Conservation (phyloP, 305 asterid species). For the Solanum hybrid region DNA sequence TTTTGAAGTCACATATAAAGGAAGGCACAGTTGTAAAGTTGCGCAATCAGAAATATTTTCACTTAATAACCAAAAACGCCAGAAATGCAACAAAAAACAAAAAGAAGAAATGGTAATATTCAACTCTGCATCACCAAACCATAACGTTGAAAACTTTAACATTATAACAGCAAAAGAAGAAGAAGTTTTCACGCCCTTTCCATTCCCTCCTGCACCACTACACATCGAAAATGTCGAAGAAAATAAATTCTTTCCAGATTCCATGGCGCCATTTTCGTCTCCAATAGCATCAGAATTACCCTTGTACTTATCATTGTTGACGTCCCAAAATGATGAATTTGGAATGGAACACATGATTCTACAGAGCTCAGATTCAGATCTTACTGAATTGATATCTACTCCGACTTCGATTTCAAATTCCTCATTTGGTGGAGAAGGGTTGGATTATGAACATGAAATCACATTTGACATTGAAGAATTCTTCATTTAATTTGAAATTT, state of each 20-base stretch:
- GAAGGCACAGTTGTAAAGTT: slow-evolving; percentile 48
- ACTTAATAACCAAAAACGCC: not conserved
- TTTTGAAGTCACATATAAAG: slow-evolving; percentile 52
- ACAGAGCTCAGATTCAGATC: slow-evolving; percentile 30
- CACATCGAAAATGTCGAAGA: not conserved
- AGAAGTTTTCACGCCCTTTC: not conserved
- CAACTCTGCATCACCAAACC: not conserved
- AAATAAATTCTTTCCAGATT: not conserved
- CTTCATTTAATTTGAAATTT: not conserved
- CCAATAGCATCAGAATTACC: slow-evolving; percentile 23
- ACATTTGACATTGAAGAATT: not conserved
- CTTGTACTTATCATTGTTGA: not conserved
- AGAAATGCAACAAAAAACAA: not conserved
- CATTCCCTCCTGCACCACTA: not conserved
- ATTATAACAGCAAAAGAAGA: not conserved
- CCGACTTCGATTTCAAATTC: slow-evolving; percentile 18
- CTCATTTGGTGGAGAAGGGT: slow-evolving; percentile 17
- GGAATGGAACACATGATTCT: slow-evolving; percentile 14
- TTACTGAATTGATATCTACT: slow-evolving; percentile 33
- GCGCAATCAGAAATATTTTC: not conserved
- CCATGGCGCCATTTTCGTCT: slow-evolving; percentile 10
- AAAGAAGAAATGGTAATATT: not conserved
- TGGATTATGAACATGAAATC: slow-evolving; percentile 6
- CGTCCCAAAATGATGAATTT: slow-evolving; percentile 2
- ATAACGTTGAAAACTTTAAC: not conserved